Base-by-base conservation (phyloP, 108 stramenopile genomes). In the Craspedostauros australis region DNA sequence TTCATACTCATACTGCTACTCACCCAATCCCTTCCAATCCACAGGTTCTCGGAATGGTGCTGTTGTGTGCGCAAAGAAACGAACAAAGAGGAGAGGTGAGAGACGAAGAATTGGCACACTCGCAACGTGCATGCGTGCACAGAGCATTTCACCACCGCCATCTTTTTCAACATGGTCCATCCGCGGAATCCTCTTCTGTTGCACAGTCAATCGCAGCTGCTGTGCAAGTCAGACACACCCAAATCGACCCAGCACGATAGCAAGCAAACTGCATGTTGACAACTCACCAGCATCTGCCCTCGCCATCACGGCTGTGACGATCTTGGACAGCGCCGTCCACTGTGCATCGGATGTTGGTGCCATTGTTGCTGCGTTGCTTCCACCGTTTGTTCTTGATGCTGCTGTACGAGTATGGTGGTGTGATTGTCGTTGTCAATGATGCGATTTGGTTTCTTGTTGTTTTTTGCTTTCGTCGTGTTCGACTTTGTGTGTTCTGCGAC, bases 41-140 rank as follows among this genome's bases (percentile, higher is more conserved):
- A 99, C 98, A 1, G 95, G 95, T 43, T 91, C 88, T 48, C 93
- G 83, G 75, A 98, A 98, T 12, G 96, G 93, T 57, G 82, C 91
- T 86, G 50, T 20, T 16, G 14, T 32, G 7, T 40, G 18, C 5
- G 62, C 38, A 1, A 2, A 47, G 33, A 16, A 37, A 60, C 39
- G 57, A 52, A 37, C 16, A 38, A 1, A 19, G 7, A 45, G 37
- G 36, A 11, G 26, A 24, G 42, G 31, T 21, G 54, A 33, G 16
- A 60, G 36, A 30, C 14, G 15, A 22, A 33, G 3, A 7, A 50
- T 31, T 18, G n/a, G 9, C 8, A 23, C 7, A 11, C 9, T 36
- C 14, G 14, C 34, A 9, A 9, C 14, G 34, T 36, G 34, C 9
- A 9, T 11, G 34, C 34, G 14, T 9, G 9, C 11, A 44, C 24